Percentiles rank a stretch among this genome's conserved stretches.
Evolutionary conservation across 495 filamentous ascomycete genomes (phyloP).

Genomic region (Glonium stellatum): DNA sequence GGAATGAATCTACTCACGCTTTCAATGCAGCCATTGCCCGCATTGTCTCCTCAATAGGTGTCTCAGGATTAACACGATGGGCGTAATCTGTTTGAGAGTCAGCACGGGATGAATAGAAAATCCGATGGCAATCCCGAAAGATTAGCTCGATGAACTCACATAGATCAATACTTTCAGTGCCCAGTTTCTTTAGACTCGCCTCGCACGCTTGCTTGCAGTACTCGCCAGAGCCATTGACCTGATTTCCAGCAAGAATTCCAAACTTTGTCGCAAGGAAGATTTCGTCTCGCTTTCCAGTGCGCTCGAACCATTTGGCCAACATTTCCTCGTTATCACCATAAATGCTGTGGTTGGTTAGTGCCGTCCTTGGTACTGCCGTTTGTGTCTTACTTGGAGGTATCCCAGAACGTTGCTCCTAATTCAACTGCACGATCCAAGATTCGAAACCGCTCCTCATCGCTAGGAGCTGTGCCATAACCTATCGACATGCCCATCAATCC

Average conservation of each 20-base stretch:
- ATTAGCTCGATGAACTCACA: slow-evolving; percentile 55
- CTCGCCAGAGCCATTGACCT: slow-evolving; percentile 19
- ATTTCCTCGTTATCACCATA: too few relatives aligned
- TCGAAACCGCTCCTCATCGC: slow-evolving; percentile 41
- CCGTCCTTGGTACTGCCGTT: too few relatives aligned
- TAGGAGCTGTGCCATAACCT: background rate
- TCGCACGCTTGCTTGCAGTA: slow-evolving; percentile 38
- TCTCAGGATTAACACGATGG: slow-evolving; percentile 48
- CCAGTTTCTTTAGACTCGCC: slow-evolving; percentile 46
- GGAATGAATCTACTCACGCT: too few relatives aligned
- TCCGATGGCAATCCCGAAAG: too few relatives aligned
- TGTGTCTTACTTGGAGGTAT: too few relatives aligned
- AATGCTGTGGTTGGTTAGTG: too few relatives aligned
- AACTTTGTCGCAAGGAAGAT: slow-evolving; percentile 57
- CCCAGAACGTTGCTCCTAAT: slow-evolving; percentile 46
- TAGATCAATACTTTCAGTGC: slow-evolving; percentile 34
- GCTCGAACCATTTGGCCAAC: slow-evolving; percentile 48
- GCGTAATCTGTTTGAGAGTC: too few relatives aligned
- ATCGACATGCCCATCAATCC: slow-evolving; percentile 15
- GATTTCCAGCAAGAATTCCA: too few relatives aligned
- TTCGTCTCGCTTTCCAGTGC: slow-evolving; percentile 44
- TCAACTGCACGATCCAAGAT: slow-evolving; percentile 45
- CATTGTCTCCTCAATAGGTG: slow-evolving; percentile 61
- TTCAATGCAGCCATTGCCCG: slow-evolving; percentile 37
- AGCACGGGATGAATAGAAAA: too few relatives aligned